A percentile compares a stretch with the other conserved stretches of the same genome.
These are phyloP conservation scores for Podila epigama DNA, from an alignment of 192 early-diverging fungal species.

Conservation along the genomic window DNA sequence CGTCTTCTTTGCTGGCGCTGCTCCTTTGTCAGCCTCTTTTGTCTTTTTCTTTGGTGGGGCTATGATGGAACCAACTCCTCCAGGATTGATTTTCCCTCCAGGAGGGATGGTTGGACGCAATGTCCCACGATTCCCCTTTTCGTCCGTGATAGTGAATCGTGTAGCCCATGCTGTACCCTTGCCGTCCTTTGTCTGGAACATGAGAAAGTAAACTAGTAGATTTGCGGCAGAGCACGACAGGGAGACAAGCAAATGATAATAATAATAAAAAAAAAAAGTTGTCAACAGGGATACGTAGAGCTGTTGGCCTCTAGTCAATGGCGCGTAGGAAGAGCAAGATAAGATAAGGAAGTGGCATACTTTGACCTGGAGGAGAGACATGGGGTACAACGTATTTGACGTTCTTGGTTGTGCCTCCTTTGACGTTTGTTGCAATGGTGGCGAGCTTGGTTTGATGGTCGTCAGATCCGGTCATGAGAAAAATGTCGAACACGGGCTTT, in stretches of 20 bases:
- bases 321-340: too few relatives aligned
- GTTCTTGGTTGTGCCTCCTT: slow-evolving; percentile 13
- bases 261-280: slow-evolving; percentile 1
- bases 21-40: background rate
- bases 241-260: background rate
- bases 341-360: slow-evolving; percentile 6
- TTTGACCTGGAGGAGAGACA: slow-evolving; percentile 38
- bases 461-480: slow-evolving; percentile 41
- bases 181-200: slow-evolving; percentile 38
- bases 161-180: slow-evolving; percentile 33
- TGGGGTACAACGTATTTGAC: slow-evolving; percentile 34
- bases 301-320: too few relatives aligned
- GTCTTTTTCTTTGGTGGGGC: background rate
- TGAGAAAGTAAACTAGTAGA: slow-evolving; percentile 41
- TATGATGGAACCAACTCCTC: slow-evolving; percentile 20
- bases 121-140: slow-evolving; percentile 15
- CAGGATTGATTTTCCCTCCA: slow-evolving; percentile 36
- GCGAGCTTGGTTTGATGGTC: slow-evolving; percentile 33
- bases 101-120: slow-evolving; percentile 22
- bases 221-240: background rate
- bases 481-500: slow-evolving; percentile 38
- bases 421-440: slow-evolving; percentile 29
- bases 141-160: slow-evolving; percentile 38
- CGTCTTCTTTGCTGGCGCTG: background rate
- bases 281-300: too few relatives aligned